Evolutionary conservation across 495 filamentous ascomycete genomes (phyloP).

Genomic region (Xylaria nigripes): DNA sequence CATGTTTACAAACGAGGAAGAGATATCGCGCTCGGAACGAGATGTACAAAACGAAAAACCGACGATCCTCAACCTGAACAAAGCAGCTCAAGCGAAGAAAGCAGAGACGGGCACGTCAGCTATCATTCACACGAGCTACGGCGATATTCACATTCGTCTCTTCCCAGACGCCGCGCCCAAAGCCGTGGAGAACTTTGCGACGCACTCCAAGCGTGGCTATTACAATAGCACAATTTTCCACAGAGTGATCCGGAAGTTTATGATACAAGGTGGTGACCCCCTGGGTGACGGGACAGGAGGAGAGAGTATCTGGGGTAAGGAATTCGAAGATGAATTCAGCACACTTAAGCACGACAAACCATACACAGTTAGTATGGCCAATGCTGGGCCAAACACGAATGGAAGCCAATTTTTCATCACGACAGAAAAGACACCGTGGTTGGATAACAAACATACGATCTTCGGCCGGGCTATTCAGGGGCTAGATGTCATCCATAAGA

Average conservation of each 20-base stretch:
- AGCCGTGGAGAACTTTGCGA: conserved; percentile 98
- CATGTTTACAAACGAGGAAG: conserved; percentile 88
- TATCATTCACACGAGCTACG: conserved; percentile 84
- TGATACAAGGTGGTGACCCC: conserved; percentile 93
- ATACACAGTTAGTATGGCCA: conserved; percentile 95
- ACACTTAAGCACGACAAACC: conserved; percentile 88
- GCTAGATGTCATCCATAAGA: conserved; percentile 91
- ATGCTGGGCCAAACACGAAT: conserved; percentile 77
- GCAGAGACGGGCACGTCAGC: conserved; percentile 68
- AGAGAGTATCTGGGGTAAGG: conserved; percentile 91
- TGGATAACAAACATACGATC: conserved; percentile 93
- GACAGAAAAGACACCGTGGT: conserved; percentile 92
- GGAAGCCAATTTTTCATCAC: conserved; percentile 96
- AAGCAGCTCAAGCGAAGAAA: conserved; percentile 46
- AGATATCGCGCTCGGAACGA: conserved; percentile 74
- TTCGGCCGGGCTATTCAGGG: conserved; percentile 88
- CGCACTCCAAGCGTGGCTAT: conserved; percentile 78
- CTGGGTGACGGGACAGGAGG: conserved; percentile 92
- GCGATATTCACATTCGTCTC: conserved; percentile 89
- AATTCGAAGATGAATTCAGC: conserved; percentile 94
- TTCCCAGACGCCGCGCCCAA: conserved; percentile 91
- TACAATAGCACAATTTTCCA: conserved; percentile 98
- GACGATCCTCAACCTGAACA: conserved; percentile 39
- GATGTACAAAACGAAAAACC: conserved; percentile 97
- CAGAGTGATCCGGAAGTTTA: conserved; percentile 94